These are phyloP conservation scores for Candida buenavistaensis DNA, from an alignment of 1,139 yeast species.

Conservation along the genomic window DNA sequence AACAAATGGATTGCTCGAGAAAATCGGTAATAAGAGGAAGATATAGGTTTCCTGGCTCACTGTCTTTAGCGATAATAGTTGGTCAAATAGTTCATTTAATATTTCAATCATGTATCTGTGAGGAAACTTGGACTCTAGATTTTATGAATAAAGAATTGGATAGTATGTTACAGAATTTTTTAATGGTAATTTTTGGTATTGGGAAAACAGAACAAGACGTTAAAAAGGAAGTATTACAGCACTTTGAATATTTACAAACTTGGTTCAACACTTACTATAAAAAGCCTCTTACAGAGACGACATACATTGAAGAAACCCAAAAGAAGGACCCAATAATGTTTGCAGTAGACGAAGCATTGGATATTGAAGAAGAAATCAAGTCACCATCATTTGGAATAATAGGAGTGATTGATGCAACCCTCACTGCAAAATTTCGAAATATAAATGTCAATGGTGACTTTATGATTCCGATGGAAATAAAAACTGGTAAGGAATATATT, in stretches of 20 bases:
- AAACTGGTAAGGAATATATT: conserved; percentile 71
- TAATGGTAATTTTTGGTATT: conserved; percentile 58
- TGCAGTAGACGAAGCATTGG: conserved; percentile 65
- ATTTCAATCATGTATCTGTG: conserved; percentile 65
- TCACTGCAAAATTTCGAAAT: conserved; percentile 53
- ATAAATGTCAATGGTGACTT: conserved; percentile 31
- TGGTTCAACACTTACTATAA: conserved; percentile 61
- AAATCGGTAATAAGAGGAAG: conserved; percentile 62
- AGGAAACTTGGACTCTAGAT: conserved; percentile 40
- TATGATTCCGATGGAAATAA: conserved; percentile 82
- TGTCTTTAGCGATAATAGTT: conserved; percentile 60
- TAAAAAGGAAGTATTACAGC: conserved; percentile 43
- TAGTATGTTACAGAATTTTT: conserved; percentile 38
- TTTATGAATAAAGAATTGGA: conserved; percentile 49
- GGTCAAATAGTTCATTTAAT: conserved; percentile 82
- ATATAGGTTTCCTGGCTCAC: conserved; percentile 55
- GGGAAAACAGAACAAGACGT: conserved; percentile 48
- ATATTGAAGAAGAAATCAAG: conserved; percentile 89
- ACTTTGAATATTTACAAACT: conserved; percentile 55
- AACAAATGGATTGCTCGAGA: conserved; percentile 71
- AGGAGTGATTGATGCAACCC: conserved; percentile 87
- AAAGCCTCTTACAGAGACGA: conserved; percentile 20
- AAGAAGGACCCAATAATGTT: conserved; percentile 37
- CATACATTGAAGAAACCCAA: conserved; percentile 39
- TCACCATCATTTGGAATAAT: conserved; percentile 90